phyloP scores from a whole-genome alignment of 2,329 filamentous ascomycete genomes.

The Exserohilum turcica region DNA sequence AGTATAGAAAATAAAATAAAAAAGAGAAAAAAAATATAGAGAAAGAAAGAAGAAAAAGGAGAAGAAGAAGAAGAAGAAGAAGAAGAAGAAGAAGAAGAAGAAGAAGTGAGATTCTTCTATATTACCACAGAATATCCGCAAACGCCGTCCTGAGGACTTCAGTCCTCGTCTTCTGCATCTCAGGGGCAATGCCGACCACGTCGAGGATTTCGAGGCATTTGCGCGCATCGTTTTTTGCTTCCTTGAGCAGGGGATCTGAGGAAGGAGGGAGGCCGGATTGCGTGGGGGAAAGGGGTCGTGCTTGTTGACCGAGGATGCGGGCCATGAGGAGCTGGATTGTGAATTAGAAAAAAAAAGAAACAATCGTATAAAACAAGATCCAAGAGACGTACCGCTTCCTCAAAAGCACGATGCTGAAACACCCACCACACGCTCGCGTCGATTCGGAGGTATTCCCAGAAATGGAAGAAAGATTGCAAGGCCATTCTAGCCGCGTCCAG shows the following conservation, averaged over 20 bases:
- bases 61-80: no score
- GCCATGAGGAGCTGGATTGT: conserved; percentile 45
- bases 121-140: conserved; percentile 47
- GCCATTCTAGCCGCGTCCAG: conserved; percentile 78
- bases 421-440: conserved; percentile 86
- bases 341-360: background rate
- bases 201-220: conserved; percentile 55
- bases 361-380: no score
- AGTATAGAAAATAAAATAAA: no score
- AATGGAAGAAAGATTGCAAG: conserved; percentile 73
- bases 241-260: conserved; percentile 41
- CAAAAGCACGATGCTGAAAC: conserved; percentile 78
- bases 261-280: conserved; percentile 33
- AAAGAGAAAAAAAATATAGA: no score
- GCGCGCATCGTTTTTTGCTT: conserved; percentile 52
- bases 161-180: conserved; percentile 56
- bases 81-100: no score
- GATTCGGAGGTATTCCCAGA: conserved; percentile 69
- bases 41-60: no score
- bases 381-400: conserved; percentile 74
- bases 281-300: conserved; percentile 36
- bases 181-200: conserved; percentile 50
- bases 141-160: conserved; percentile 54
- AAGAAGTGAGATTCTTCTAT: background rate
- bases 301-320: conserved; percentile 46